A percentile compares a stretch with the other conserved stretches of the same genome.
Evolutionary conservation across 148 eudicot species (phyloP).

Genomic region (Hydrangea macrophylla): DNA sequence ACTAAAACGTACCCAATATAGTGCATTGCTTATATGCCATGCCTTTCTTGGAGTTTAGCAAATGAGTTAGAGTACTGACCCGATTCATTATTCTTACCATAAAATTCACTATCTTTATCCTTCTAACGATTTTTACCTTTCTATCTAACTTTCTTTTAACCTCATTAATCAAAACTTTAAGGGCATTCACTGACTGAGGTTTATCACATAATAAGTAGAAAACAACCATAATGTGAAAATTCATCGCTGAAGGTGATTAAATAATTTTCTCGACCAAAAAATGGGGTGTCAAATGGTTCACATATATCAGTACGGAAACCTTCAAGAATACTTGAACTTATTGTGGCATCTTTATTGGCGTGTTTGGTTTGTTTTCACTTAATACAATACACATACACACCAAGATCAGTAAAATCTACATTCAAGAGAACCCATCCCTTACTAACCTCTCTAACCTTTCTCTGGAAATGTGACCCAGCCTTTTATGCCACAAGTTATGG

Average conservation of each 20-base stretch:
- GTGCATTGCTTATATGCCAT: slow-evolving; percentile 7
- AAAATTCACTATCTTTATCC: slow-evolving; percentile 16
- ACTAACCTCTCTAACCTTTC: slow-evolving; percentile 20
- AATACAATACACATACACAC: slow-evolving; percentile 21
- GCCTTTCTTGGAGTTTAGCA: background rate
- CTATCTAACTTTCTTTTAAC: no score
- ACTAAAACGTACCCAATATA: background rate
- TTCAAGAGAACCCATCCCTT: slow-evolving; percentile 5
- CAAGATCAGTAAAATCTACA: slow-evolving; percentile 8
- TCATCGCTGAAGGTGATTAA: no score
- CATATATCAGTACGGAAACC: no score
- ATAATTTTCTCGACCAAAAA: no score
- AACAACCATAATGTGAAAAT: no score
- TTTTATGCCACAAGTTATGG: slow-evolving; percentile 17
- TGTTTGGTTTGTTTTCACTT: slow-evolving; percentile 21
- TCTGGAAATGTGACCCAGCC: slow-evolving; percentile 19
- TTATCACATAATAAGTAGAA: no score
- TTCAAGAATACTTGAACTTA: slow-evolving; percentile 23
- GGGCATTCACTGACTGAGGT: no score
- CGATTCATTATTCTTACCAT: slow-evolving; percentile 4
- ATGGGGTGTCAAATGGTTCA: no score
- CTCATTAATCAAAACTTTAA: no score
- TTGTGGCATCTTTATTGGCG: slow-evolving; percentile 21
- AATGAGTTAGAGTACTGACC: slow-evolving; percentile 11
- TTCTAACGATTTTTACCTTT: no score